phyloP scores from a whole-genome alignment of 805 yeast species.

The Saturnispora mendoncae region DNA sequence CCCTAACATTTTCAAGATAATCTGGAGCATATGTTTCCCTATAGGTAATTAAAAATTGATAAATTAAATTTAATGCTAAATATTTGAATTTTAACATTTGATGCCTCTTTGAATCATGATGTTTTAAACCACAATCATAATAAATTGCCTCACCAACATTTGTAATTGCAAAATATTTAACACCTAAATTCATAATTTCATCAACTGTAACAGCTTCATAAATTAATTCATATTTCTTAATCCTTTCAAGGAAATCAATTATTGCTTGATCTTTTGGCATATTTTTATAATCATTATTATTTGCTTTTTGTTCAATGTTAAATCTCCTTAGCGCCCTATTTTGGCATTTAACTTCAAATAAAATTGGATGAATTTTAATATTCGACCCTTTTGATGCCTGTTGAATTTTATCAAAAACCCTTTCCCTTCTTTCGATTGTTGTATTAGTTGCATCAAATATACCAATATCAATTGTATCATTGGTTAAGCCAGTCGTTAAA shows the following conservation, averaged over 20 bases:
- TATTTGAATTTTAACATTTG: conserved; percentile 19
- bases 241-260: conserved; percentile 49
- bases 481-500: conserved; percentile 60
- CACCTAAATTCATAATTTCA: conserved; percentile 25
- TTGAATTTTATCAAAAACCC: conserved; percentile 45
- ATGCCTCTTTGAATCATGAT: conserved; percentile 25
- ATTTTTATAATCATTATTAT: conserved; percentile 50
- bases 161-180: conserved; percentile 25
- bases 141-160: conserved; percentile 30
- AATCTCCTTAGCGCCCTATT: conserved; percentile 42
- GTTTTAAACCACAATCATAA: conserved; percentile 26
- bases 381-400: conserved; percentile 40
- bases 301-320: conserved; percentile 58
- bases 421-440: conserved; percentile 48
- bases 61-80: conserved; percentile 23
- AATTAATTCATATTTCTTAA: conserved; percentile 39
- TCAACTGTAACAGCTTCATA: conserved; percentile 31
- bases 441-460: conserved; percentile 69
- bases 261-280: conserved; percentile 45
- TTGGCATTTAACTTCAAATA: conserved; percentile 54
- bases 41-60: conserved; percentile 29
- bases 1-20: conserved; percentile 27
- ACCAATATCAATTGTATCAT: conserved; percentile 83
- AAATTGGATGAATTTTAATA: conserved; percentile 37
- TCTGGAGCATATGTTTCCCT: conserved; percentile 25